Evolutionary conservation across 768 basidiomycete species (phyloP), one percentile per base, ranked within the genome.

Genomic region (Podaxis sp.): DNA sequence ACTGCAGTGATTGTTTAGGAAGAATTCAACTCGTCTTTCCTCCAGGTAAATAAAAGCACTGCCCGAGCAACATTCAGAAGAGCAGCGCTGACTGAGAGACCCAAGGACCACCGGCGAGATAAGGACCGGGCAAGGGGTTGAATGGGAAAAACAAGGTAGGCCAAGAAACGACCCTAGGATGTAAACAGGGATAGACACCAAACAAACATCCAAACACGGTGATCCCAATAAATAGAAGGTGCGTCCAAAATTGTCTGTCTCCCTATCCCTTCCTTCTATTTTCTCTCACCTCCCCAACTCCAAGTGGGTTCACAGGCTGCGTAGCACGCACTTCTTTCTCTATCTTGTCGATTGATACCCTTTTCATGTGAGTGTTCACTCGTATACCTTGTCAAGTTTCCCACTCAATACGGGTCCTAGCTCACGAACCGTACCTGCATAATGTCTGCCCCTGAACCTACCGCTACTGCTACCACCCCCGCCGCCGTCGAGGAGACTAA

Each of bases 391-490:
- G 59, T 43, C 59, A 41, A 47, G 60, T 63, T 57, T 68, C 59
- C 40, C 64, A 65, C 53, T 59, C 58, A 63, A 55, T 65, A 56
- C 59, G 1, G 22, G 54, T 67, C 67, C 67, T 60, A 86, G 84
- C 84, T 83, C 82, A 81, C 79, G 80, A 79, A 77, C 74, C 77
- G 73, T 77, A 78, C 77, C 79, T 76, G 78, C 78, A 85, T 92
- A 91, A 93, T 94, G 91, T 93, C 92, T 82, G 84, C 89, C 76
- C 74, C 87, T 70, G 89, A 88, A 76, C 75, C 77, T 72, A 70
- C 79, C 72, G 73, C 74, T 71, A 71, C 75, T 27, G 47, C 55
- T 65, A 69, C 75, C 69, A 78, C 78, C 71, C 80, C 72, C 69
- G 76, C 79, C 71, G 73, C 79, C 73, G 75, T 77, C 61, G 86